Percentiles rank a stretch among this genome's conserved stretches.
These are phyloP conservation scores for Furcasterigmium sp. DNA, from an alignment of 2,329 filamentous ascomycete genomes.

Conservation along the genomic window DNA sequence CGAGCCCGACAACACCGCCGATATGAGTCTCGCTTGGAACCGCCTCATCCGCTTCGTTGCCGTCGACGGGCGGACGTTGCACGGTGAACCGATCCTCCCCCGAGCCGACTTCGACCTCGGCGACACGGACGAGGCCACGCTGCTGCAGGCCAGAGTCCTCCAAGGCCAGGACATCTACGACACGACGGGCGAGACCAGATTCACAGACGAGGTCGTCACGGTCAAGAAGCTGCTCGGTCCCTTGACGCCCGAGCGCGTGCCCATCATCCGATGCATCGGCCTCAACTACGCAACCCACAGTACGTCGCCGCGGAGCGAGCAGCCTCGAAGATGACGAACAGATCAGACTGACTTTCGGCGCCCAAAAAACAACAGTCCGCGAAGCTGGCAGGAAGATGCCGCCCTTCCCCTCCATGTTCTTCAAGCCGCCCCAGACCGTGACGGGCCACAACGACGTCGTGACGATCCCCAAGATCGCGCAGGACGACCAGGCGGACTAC, in stretches of 20 bases:
- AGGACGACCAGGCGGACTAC: conserved; percentile 42
- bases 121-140: conserved; percentile 36
- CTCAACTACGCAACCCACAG: conserved; percentile 56
- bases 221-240: conserved; percentile 51
- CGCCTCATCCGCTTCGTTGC: conserved; percentile 50
- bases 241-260: conserved; percentile 42
- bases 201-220: conserved; percentile 47
- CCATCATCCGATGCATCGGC: conserved; percentile 53
- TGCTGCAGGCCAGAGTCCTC: conserved; percentile 47
- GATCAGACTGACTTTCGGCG: too few relatives aligned
- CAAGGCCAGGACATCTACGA: conserved; percentile 44
- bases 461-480: conserved; percentile 40
- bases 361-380: conserved; percentile 36
- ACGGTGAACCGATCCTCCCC: conserved; percentile 46
- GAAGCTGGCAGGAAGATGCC: conserved; percentile 46
- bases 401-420: conserved; percentile 43
- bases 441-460: conserved; percentile 29
- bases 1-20: too few relatives aligned
- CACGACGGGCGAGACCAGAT: conserved; percentile 34
- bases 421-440: conserved; percentile 39
- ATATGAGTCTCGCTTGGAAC: conserved; percentile 38
- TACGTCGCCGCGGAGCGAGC: conserved; percentile 8
- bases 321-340: background rate
- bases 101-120: conserved; percentile 42
- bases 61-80: conserved; percentile 41